phyloP scores from a whole-genome alignment of 169 alveolate species.

The Blepharisma undulans region DNA sequence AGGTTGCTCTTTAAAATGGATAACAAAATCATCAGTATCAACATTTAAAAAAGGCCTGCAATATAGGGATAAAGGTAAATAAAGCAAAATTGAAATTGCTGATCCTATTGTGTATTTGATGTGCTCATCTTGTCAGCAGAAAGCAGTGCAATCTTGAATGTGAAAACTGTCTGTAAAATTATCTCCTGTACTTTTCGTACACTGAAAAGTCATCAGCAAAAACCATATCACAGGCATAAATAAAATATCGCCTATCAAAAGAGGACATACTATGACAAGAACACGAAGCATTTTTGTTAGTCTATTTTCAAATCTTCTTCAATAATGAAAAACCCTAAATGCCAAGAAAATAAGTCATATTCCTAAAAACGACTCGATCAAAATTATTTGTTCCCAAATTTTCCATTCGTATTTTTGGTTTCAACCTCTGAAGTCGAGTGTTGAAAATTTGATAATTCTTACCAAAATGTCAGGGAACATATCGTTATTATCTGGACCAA shows the following conservation, averaged over 20 bases:
- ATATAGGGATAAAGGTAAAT: neutral
- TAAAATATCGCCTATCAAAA: neutral
- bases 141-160: neutral
- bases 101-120: neutral
- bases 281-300: neutral
- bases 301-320: neutral
- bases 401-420: neutral
- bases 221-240: neutral
- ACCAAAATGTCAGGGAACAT: neutral
- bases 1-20: neutral
- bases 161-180: neutral
- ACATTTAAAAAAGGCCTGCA: neutral
- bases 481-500: neutral
- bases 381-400: neutral
- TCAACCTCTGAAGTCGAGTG: neutral
- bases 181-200: neutral
- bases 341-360: neutral
- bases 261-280: neutral
- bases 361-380: neutral
- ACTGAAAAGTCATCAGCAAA: neutral
- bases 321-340: no score
- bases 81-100: neutral
- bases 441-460: neutral
- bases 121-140: conserved; percentile 2
- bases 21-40: neutral